Base-by-base conservation (phyloP, 495 filamentous ascomycete species). In the Parachaetomium inaequale region DNA sequence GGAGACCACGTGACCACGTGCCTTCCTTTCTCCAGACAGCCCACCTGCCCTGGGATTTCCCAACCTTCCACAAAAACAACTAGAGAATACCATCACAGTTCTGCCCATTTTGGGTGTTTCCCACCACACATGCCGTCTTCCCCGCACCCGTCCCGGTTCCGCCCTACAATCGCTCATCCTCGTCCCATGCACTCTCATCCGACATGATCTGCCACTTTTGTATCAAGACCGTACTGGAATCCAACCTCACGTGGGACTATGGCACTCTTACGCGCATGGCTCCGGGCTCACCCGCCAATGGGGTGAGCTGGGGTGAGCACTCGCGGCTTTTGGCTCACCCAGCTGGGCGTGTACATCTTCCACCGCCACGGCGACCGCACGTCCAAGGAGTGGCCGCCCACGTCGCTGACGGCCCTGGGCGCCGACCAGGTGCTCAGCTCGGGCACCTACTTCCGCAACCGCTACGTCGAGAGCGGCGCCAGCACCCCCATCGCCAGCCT, bases 381-480 rank as follows among this genome's bases (percentile, higher is more conserved):
- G 43, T 21, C 43, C 43, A 46, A 46, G 43, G 21, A 46, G 43
- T 46, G 43, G 43, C 43, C 43, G 43, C 43, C 43, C n/a, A 46
- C 43, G 43, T 21, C 43, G 43, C 43, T 46, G 43, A 46, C 43
- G 21, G 43, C 43, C 43, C 43, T 46, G 21, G 43, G 43, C 17
- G 21, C 43, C n/a, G 43, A 46, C n/a, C 43, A 46, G 43, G 43
- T 46, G 43, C 43, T 46, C 43, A 46, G 43, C 21, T 46, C 43
- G n/a, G 43, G 43, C 21, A 46, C 43, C 43, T 46, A 23, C 43
- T 46, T 21, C 43, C 43, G 43, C 12, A 46, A 46, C 43, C 43
- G 43, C 43, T 46, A 46, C 43, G 12, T 46, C 43, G 43, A 25
- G 43, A 25, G n/a, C 17, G 21, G 21, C 21, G 43, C 43, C 43